Percentiles rank a stretch among this genome's conserved stretches.
phyloP scores from a whole-genome alignment of 257 asterid species.

The Solanum gracilifrons region DNA sequence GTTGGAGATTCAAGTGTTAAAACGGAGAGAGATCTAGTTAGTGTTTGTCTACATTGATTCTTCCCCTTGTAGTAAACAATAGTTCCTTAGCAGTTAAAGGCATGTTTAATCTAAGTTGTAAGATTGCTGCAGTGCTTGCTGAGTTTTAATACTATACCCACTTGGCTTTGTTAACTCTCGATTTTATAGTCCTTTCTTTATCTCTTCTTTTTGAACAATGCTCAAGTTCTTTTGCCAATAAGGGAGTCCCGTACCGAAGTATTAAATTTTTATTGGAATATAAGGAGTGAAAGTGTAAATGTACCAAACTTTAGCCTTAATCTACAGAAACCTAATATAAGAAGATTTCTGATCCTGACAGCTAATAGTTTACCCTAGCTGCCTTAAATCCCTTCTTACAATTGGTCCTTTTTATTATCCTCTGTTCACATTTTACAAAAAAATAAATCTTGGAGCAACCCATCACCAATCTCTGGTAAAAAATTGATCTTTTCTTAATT shows the following conservation, averaged over 20 bases:
- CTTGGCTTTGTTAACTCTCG: background rate
- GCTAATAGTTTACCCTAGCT: background rate
- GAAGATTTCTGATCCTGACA: background rate
- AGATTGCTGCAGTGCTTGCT: background rate
- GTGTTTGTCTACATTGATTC: background rate
- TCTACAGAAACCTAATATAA: background rate
- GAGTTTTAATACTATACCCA: background rate
- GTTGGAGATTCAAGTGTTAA: background rate
- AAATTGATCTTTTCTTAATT: background rate
- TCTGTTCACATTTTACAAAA: background rate
- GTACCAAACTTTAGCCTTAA: background rate
- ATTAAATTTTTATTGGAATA: background rate
- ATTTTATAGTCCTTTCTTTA: background rate
- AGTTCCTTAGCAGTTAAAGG: background rate
- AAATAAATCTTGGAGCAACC: background rate
- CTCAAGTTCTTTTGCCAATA: background rate
- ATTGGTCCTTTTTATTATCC: background rate
- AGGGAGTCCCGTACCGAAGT: background rate
- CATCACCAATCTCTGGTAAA: background rate
- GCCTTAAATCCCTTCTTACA: background rate
- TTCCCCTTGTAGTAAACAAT: background rate
- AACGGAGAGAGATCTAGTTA: background rate
- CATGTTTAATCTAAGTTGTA: background rate
- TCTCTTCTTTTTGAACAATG: background rate
- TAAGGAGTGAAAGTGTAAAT: background rate